These are phyloP conservation scores for Phylloporus scabripes DNA, from an alignment of 768 basidiomycete genomes.

Conservation along the genomic window DNA sequence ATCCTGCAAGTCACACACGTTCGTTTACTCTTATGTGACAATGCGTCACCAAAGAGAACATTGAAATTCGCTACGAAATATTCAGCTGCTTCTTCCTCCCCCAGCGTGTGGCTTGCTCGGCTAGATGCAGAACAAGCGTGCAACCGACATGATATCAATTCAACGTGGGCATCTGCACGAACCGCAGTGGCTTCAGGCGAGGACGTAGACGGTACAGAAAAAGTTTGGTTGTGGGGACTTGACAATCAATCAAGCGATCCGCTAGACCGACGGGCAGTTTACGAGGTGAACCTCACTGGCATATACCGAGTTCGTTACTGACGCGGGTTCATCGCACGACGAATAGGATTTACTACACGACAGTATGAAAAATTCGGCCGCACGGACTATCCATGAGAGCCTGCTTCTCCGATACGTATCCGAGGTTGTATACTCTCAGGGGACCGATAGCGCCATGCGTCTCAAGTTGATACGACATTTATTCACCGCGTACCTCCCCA, in stretches of 20 bases:
- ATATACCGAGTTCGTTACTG: not conserved
- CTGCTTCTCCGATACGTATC: slow-evolving; percentile 44
- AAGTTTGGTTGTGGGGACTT: slow-evolving; percentile 56
- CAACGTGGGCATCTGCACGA: slow-evolving; percentile 45
- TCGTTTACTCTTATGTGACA: slow-evolving; percentile 28
- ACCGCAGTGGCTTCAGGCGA: slow-evolving; percentile 23
- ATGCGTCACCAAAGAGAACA: slow-evolving; percentile 30
- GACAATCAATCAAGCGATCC: slow-evolving; percentile 16
- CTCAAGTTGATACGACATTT: slow-evolving; percentile 37
- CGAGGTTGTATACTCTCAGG: slow-evolving; percentile 23
- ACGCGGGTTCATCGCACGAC: not conserved
- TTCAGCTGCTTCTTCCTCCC: slow-evolving; percentile 34
- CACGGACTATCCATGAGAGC: slow-evolving; percentile 40
- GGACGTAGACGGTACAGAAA: slow-evolving; percentile 25
- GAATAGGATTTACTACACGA: slow-evolving; percentile 41
- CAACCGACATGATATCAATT: slow-evolving; percentile 21
- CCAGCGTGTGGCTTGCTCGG: slow-evolving; percentile 49
- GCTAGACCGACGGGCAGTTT: slow-evolving; percentile 19
- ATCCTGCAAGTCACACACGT: slow-evolving; percentile 35
- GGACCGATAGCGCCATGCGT: slow-evolving; percentile 13
- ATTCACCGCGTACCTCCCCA: slow-evolving; percentile 38
- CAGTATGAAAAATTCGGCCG: slow-evolving; percentile 40
- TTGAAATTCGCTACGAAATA: slow-evolving; percentile 43
- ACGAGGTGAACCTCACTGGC: slow-evolving; percentile 30
- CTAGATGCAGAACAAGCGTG: slow-evolving; percentile 40